Conservation (phyloP, 1,284 basidiomycete genomes). For the Golubevia sp. region DNA sequence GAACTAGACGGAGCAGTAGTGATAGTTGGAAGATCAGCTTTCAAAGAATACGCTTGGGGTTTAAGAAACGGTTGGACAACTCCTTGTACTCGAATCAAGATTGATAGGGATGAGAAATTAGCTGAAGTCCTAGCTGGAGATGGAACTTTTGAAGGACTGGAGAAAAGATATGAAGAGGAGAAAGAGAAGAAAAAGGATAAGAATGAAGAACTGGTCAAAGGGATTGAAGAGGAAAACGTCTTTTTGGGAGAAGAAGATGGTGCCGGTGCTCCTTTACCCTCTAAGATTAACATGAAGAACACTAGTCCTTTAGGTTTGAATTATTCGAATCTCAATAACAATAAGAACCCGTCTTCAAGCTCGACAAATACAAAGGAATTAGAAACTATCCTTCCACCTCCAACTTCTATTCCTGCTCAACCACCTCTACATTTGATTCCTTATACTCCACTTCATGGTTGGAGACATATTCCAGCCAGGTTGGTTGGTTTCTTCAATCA, state of each 20-base stretch:
- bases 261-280: constrained; percentile 7
- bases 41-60: constrained; percentile 57
- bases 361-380: constrained; percentile 12
- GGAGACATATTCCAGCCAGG: constrained; percentile 44
- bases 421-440: constrained; percentile 56
- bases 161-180: constrained; percentile 4
- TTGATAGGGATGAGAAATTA: constrained; percentile 44
- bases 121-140: constrained; percentile 45
- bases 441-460: constrained; percentile 52
- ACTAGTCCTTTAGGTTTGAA: not conserved
- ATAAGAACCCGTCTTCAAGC: constrained; percentile 20
- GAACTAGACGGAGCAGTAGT: constrained; percentile 57
- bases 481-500: constrained; percentile 55
- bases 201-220: constrained; percentile 8
- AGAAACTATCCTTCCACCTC: constrained; percentile 22
- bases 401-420: constrained; percentile 48
- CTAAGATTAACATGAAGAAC: not conserved
- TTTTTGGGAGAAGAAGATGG: constrained; percentile 28
- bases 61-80: constrained; percentile 53
- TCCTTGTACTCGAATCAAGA: constrained; percentile 30
- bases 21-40: constrained; percentile 49
- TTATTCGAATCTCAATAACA: constrained; percentile 5
- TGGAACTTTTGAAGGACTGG: constrained; percentile 44
- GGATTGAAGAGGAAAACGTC: constrained; percentile 12
- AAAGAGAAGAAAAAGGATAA: constrained; percentile 11